Evolutionary conservation across 2,329 filamentous ascomycete genomes (phyloP), one percentile per base, ranked within the genome.

Genomic region (Aspergillus sp.): DNA sequence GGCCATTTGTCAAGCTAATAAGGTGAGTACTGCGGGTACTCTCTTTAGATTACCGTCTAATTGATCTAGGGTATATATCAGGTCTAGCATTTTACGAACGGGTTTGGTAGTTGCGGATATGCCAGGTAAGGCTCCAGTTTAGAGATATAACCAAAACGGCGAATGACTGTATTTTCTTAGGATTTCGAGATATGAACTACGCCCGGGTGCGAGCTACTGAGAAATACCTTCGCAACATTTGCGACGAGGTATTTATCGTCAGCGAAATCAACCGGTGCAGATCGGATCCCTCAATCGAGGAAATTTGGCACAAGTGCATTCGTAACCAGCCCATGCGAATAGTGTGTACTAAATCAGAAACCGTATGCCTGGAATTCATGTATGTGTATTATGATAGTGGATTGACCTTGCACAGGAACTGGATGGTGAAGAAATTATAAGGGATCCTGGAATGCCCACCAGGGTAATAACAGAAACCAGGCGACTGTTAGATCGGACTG

Each of bases 1-100:
- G 65, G 65, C 66, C 65, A 4, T 68, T 65, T 24, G 56, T 67
- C 5, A 68, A 62, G 24, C 30, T 65, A 33, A 59, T 67, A 15
- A 62, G 58, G 66, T 66, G 30, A 30, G 50, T 42, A 11, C 19
- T 5, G n/a, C 9, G 37, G n/a, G n/a, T 34, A 12, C 13, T 22
- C 19, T 44, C 17, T 15, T 13, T 22, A 8, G 6, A 41, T n/a
- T n/a, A n/a, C 3, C 41, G 3, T 44, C 49, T 61, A 37, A 61
- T 33, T 0, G 3, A 9, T 13, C 6, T 15, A 68, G 66, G 48
- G 65, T 66, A 8, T 67, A 66, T 53, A 27, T 68, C 11, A 34
- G 51, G 5, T 60, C 62, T 2, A 59, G 60, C 2, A 55, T 68
- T 30, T 40, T 68, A 40, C 51, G 48, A 4, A 65, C 58, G 4